Conservation (phyloP, 1,284 basidiomycete genomes). For the Hypsizygus ulmarius region DNA sequence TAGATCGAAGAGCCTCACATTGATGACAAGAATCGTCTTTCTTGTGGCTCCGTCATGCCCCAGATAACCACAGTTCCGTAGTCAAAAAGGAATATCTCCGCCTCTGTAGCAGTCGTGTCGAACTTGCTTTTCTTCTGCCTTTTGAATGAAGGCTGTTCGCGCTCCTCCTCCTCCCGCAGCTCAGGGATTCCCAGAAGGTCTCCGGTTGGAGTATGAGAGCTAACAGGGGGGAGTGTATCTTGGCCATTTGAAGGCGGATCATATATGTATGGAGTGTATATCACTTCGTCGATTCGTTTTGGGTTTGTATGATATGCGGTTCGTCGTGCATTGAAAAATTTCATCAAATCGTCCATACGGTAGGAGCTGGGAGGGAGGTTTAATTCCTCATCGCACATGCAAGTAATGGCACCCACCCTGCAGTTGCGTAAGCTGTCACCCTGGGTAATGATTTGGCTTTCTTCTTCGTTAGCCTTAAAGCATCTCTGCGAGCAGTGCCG, state of each 20-base stretch:
- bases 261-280: slow-evolving; percentile 83
- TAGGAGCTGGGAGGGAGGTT: slow-evolving; percentile 64
- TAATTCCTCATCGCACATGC: slow-evolving; percentile 3
- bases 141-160: slow-evolving; percentile 32
- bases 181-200: slow-evolving; percentile 77
- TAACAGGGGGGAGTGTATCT: slow-evolving; percentile 20
- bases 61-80: slow-evolving; percentile 95
- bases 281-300: slow-evolving; percentile 76
- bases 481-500: slow-evolving; percentile 90
- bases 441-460: slow-evolving; percentile 93
- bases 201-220: slow-evolving; percentile 41
- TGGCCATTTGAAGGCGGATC: slow-evolving; percentile 40
- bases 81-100: slow-evolving; percentile 91
- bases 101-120: slow-evolving; percentile 62
- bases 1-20: slow-evolving; percentile 55
- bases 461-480: slow-evolving; percentile 85
- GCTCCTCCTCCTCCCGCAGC: slow-evolving; percentile 40
- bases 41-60: slow-evolving; percentile 94
- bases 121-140: slow-evolving; percentile 63
- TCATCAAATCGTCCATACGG: slow-evolving; percentile 81
- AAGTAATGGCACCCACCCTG: slow-evolving; percentile 51
- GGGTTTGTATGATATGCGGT: slow-evolving; percentile 82
- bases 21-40: slow-evolving; percentile 84
- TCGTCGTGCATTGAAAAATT: slow-evolving; percentile 83
- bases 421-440: slow-evolving; percentile 94